Evolutionary conservation across 345 rosid species (phyloP), one percentile per base, ranked within the genome.

Genomic region (Toxicodendron radicans): DNA sequence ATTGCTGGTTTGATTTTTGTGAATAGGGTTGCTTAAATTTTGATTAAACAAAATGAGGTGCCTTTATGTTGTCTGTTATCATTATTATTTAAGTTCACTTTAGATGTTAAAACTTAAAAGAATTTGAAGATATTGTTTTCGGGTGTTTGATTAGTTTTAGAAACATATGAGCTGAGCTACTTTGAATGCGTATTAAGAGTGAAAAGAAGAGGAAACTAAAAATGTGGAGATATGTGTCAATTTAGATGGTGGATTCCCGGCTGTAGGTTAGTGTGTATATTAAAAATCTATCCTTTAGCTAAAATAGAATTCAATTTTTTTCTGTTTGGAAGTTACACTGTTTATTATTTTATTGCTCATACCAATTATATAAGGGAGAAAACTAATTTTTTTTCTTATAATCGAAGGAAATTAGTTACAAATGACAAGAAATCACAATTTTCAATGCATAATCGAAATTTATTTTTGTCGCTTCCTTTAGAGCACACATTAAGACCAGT

Each of bases 1-100:
- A 53, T 58, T 68, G 51, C 1, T 70, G 56, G 45, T 23, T 67
- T 66, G 45, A 43, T 33, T 59, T 56, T n/a, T 56, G 17, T 56
- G 18, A 30, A 46, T 3, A 16, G 45, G 45, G 51, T 49, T 20
- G 3, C 64, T 66, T 70, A 5, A 10, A 0, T 24, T 66, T 41
- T 58, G 33, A 7, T 45, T 24, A 5, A 45, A 14, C 3, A 4
- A 18, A 35, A 16, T 14, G 43, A 35, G 0, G 0, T 1, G 13
- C 16, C 5, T 65, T 23, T 14, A 1, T 0, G 68, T 6, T 27
- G 69, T 38, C 20, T 51, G 35, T 11, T 5, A 3, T 18, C 18
- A 3, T 18, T 30, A 45, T 45, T 6, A 21, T 45, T 46, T 45
- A 45, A 65, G 68, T 12, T 45, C 11, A 23, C 32, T 65, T 10